These are phyloP conservation scores for Litchi chinensis DNA, from an alignment of 345 rosid species.

Conservation along the genomic window DNA sequence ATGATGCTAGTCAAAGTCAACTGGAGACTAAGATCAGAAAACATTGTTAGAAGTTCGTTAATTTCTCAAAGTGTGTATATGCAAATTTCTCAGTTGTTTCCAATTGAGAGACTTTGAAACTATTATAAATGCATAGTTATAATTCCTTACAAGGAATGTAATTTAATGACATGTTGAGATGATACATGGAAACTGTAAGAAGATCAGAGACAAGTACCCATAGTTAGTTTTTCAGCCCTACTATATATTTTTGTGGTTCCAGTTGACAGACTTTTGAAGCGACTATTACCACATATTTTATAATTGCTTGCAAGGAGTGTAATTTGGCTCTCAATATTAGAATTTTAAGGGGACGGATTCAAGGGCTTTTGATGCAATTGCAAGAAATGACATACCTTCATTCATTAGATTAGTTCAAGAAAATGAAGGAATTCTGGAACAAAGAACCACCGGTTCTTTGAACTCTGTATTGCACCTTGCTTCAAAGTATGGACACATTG, in stretches of 20 bases:
- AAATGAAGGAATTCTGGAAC: slow-evolving; percentile 6
- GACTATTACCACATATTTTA: too few species aligned
- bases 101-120: too few species aligned
- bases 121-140: too few species aligned
- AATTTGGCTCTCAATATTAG: background rate
- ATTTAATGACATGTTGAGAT: too few species aligned
- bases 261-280: background rate
- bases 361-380: background rate
- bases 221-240: background rate
- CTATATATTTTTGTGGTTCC: background rate
- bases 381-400: background rate
- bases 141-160: too few species aligned
- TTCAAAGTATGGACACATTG: background rate
- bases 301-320: too few species aligned
- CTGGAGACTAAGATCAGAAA: too few species aligned
- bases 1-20: background rate
- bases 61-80: too few species aligned
- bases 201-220: background rate
- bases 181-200: background rate
- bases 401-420: slow-evolving; percentile 6
- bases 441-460: background rate
- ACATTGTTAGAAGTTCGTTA: too few species aligned
- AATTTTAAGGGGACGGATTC: background rate
- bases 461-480: background rate
- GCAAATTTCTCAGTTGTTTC: too few species aligned